Conservation (phyloP, 140 eudicot genomes). For the Bidens hawaiensis region DNA sequence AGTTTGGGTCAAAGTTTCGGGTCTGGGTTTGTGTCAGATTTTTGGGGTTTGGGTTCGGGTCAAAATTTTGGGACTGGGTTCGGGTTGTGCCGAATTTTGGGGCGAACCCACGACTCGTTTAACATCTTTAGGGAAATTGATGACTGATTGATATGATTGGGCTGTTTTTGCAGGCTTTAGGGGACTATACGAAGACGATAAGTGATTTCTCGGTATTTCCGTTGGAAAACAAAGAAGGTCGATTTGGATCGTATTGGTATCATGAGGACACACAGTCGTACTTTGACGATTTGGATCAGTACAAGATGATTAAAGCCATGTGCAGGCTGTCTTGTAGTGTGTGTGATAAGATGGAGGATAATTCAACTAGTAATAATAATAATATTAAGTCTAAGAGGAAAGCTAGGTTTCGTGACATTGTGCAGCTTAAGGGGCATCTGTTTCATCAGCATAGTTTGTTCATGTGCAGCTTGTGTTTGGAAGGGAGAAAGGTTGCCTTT, state of each 20-base stretch:
- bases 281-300: conserved; percentile 90
- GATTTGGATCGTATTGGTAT: conserved; percentile 67
- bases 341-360: conserved; percentile 73
- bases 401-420: conserved; percentile 64
- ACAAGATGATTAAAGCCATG: conserved; percentile 91
- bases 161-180: conserved; percentile 69
- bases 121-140: background rate
- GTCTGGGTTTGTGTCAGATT: too few species aligned
- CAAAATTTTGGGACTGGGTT: too few species aligned
- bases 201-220: conserved; percentile 67
- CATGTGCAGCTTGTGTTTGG: conserved; percentile 92
- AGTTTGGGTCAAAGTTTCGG: too few species aligned
- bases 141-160: background rate
- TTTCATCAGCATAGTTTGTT: conserved; percentile 61
- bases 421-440: conserved; percentile 80
- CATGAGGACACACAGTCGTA: conserved; percentile 90
- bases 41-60: too few species aligned
- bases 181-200: conserved; percentile 74
- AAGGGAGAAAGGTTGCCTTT: conserved; percentile 75
- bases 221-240: conserved; percentile 58
- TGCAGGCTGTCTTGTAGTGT: conserved; percentile 90
- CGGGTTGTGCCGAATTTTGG: too few species aligned
- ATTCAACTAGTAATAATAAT: conserved; percentile 35
- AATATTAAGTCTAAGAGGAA: conserved; percentile 57
- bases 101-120: too few species aligned